Evolutionary conservation across 352 stramenopile species (phyloP).

Genomic region (Pythium pectinolyticum): DNA sequence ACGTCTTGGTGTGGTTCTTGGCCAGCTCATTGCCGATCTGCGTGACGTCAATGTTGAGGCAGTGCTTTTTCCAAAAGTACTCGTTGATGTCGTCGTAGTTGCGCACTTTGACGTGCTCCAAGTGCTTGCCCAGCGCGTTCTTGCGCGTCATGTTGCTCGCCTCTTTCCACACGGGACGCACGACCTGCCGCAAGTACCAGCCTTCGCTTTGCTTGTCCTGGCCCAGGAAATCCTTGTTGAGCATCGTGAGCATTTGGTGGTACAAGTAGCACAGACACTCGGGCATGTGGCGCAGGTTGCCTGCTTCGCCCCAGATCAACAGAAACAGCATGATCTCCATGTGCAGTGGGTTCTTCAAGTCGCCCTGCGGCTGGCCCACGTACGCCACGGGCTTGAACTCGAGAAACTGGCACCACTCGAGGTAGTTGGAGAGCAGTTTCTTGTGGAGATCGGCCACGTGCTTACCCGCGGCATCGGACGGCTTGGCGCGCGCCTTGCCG

Average conservation of each 20-base stretch:
- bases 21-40: slow-evolving; percentile 25
- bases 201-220: slow-evolving; percentile 21
- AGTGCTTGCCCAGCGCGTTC: slow-evolving; percentile 30
- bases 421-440: slow-evolving; percentile 51
- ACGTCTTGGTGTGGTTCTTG: slow-evolving; percentile 37
- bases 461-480: slow-evolving; percentile 45
- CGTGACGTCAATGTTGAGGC: slow-evolving; percentile 30
- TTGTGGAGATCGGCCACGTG: slow-evolving; percentile 46
- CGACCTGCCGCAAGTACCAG: slow-evolving; percentile 31
- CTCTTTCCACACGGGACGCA: slow-evolving; percentile 36
- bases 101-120: slow-evolving; percentile 39
- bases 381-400: slow-evolving; percentile 77
- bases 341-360: slow-evolving; percentile 31
- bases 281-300: slow-evolving; percentile 92
- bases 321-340: slow-evolving; percentile 92
- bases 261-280: slow-evolving; percentile 95
- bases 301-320: slow-evolving; percentile 92
- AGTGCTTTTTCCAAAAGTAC: slow-evolving; percentile 40
- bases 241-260: slow-evolving; percentile 50
- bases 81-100: slow-evolving; percentile 51
- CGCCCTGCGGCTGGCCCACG: slow-evolving; percentile 9
- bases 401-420: slow-evolving; percentile 76
- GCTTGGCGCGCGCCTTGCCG: slow-evolving; percentile 51
- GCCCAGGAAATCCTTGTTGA: slow-evolving; percentile 27
- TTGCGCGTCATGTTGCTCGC: slow-evolving; percentile 37